Evolutionary conservation across 2,329 filamentous ascomycete species (phyloP).

Genomic region (Hawksworthiomyces lignivorus): DNA sequence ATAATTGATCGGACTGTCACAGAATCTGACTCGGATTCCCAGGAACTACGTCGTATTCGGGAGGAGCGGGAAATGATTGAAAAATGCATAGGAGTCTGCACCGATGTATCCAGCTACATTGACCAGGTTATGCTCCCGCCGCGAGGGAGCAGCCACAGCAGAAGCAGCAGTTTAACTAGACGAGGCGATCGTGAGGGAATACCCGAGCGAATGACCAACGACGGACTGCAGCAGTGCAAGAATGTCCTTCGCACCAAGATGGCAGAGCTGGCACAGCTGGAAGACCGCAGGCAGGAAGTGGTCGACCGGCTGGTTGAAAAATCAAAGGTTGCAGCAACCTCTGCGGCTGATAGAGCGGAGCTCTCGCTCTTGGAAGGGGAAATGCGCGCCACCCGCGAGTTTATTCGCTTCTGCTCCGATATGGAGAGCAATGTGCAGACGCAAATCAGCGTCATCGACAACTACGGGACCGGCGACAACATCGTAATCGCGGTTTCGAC

Average conservation of each 20-base stretch:
- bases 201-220: constrained; percentile 2
- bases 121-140: not conserved
- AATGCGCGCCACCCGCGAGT: constrained; percentile 1
- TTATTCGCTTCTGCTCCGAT: constrained; percentile 1
- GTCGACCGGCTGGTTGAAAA: not conserved
- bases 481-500: constrained; percentile 1
- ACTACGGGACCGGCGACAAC: constrained; percentile 1
- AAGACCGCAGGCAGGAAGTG: constrained; percentile 1
- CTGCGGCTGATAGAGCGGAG: not conserved
- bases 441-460: constrained; percentile 1
- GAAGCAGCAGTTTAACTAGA: not conserved
- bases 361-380: not conserved
- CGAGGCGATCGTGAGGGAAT: not conserved
- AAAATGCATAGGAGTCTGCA: constrained; percentile 2
- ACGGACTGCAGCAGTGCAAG: constrained; percentile 1
- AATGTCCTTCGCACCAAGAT: constrained; percentile 1
- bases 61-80: not conserved
- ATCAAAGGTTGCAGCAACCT: not conserved
- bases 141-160: too few relatives aligned
- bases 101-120: not conserved
- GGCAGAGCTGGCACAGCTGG: constrained; percentile 1
- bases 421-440: not conserved
- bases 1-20: not conserved
- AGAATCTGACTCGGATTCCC: not conserved
- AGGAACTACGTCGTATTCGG: constrained; percentile 1